phyloP scores from a whole-genome alignment of 208 protist genomes.

The Leishmania amazonensis region DNA sequence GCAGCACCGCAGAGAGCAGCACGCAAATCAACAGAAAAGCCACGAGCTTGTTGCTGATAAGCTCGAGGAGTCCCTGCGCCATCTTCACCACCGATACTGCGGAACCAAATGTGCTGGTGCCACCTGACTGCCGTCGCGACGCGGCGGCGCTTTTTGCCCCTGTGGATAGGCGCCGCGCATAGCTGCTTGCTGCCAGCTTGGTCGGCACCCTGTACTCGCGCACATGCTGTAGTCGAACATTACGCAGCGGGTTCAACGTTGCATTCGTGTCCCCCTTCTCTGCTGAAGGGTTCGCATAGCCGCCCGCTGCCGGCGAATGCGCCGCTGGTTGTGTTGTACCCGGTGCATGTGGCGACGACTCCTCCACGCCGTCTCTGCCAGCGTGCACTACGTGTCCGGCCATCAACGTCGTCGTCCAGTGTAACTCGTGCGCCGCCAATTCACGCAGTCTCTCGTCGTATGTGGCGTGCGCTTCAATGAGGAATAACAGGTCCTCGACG shows the following conservation, averaged over 20 bases:
- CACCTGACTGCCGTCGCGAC: not conserved
- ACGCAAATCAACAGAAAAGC: constrained; percentile 28
- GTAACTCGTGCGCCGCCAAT: constrained; percentile 52
- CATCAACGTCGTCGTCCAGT: constrained; percentile 43
- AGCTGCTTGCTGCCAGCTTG: not conserved
- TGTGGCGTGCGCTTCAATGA: constrained; percentile 71
- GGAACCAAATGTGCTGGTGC: not conserved
- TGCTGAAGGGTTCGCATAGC: not conserved
- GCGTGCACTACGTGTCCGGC: constrained; percentile 7
- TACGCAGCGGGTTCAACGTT: constrained; percentile 15
- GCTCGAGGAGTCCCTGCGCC: not conserved
- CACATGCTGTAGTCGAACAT: constrained; percentile 25
- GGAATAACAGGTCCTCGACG: constrained; percentile 69
- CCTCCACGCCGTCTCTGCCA: not conserved
- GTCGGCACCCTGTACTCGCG: too few species aligned
- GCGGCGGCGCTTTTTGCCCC: not conserved
- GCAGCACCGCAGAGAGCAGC: constrained; percentile 27
- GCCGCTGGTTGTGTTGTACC: not conserved
- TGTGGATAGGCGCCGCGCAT: not conserved
- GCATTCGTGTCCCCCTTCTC: not conserved
- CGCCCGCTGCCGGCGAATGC: not conserved
- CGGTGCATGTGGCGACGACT: not conserved
- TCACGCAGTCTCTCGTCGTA: constrained; percentile 55
- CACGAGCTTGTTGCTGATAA: constrained; percentile 23
- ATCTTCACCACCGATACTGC: not conserved